A percentile compares a stretch with the other conserved stretches of the same genome.
Evolutionary conservation across 495 filamentous ascomycete genomes (phyloP).

Genomic region (Penicillium lividum): DNA sequence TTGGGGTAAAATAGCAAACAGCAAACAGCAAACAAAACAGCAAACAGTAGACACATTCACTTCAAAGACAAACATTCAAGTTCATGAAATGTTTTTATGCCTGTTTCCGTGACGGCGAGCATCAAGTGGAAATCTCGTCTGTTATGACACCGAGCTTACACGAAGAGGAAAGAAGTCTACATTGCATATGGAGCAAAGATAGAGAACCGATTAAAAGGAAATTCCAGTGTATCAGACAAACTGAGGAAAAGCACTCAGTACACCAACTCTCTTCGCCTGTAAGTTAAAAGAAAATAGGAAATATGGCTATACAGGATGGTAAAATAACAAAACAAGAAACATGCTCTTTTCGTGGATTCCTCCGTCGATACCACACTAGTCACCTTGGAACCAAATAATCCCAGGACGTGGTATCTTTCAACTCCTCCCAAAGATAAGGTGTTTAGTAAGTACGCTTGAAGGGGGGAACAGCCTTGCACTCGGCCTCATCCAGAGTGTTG

Average conservation of each 20-base stretch:
- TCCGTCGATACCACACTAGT: conserved; percentile 22
- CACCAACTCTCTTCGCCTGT: conserved; percentile 48
- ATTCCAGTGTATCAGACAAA: conserved; percentile 40
- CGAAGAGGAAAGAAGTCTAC: conserved; percentile 12
- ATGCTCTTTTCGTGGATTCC: conserved; percentile 42
- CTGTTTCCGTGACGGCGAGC: too few relatives aligned
- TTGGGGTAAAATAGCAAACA: too few relatives aligned
- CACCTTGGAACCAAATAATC: conserved; percentile 8
- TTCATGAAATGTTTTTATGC: too few relatives aligned
- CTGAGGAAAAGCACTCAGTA: conserved; percentile 41
- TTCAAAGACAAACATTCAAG: too few relatives aligned
- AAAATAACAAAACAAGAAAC: conserved; percentile 41
- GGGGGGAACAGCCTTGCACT: conserved; percentile 85
- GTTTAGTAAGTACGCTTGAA: conserved; percentile 82
- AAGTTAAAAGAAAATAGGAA: conserved; percentile 33
- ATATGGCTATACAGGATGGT: conserved; percentile 51
- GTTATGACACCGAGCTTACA: too few relatives aligned
- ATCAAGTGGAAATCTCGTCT: too few relatives aligned
- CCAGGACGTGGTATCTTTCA: conserved; percentile 23
- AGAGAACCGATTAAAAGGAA: conserved; percentile 33
- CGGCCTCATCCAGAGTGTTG: conserved; percentile 80
- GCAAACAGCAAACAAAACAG: too few relatives aligned
- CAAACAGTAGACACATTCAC: too few relatives aligned
- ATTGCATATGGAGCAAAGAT: conserved; percentile 11
- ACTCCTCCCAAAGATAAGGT: conserved; percentile 3